Conservation (phyloP, 176 grass and related monocot genomes). For the Aegilops longissima region DNA sequence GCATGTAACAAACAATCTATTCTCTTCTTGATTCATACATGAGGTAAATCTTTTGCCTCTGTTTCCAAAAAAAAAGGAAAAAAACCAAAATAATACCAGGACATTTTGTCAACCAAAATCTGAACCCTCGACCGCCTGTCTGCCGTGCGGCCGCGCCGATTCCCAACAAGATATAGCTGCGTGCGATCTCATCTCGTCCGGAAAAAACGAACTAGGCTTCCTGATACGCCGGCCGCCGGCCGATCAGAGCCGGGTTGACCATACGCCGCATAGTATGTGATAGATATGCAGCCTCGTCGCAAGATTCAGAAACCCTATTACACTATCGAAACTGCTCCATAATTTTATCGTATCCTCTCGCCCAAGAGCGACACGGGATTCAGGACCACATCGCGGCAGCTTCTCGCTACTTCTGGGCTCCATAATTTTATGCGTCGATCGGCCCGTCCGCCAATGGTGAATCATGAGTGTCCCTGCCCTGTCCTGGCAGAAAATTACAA, state of each 20-base stretch:
- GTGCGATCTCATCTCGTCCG: neutral
- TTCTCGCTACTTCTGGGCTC: constrained; percentile 25
- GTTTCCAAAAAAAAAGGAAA: too few relatives aligned
- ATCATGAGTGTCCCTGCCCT: constrained; percentile 22
- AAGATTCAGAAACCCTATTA: too few relatives aligned
- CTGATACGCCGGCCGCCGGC: neutral
- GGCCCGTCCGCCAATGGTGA: neutral
- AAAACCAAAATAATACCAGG: too few relatives aligned
- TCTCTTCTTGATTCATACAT: too few relatives aligned
- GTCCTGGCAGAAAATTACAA: neutral
- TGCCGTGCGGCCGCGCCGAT: neutral
- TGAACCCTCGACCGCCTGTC: neutral
- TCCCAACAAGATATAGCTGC: neutral
- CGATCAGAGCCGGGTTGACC: constrained; percentile 36
- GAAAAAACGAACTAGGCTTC: neutral
- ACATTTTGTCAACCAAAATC: too few relatives aligned
- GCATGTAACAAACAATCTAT: too few relatives aligned
- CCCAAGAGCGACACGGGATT: constrained; percentile 25
- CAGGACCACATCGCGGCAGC: constrained; percentile 41
- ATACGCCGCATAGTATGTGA: neutral
- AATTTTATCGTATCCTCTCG: neutral
- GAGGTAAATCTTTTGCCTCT: too few relatives aligned
- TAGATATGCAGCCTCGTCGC: too few relatives aligned
- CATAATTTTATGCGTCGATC: constrained; percentile 16
- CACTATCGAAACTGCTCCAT: neutral